A percentile compares a stretch with the other conserved stretches of the same genome.
Conservation (phyloP, 2,329 filamentous ascomycete species). For the Monilinia vaccinii-corymbosi region DNA sequence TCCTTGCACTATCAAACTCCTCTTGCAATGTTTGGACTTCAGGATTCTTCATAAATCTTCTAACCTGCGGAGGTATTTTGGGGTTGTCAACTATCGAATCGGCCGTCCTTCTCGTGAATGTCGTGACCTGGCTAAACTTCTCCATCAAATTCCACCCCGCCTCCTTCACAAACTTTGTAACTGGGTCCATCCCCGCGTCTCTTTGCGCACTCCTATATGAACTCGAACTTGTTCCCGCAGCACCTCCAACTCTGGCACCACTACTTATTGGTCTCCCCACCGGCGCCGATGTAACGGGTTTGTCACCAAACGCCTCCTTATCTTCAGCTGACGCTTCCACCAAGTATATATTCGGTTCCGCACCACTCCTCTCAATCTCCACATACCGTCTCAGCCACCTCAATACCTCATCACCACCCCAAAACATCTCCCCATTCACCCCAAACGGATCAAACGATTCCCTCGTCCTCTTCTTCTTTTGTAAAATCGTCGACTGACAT, state of each 20-base stretch:
- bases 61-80: conserved; percentile 79
- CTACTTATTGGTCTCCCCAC: conserved; percentile 30
- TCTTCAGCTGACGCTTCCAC: conserved; percentile 84
- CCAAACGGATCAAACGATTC: conserved; percentile 89
- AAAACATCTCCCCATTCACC: conserved; percentile 80
- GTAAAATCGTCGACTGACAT: conserved; percentile 88
- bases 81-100: conserved; percentile 89
- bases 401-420: conserved; percentile 93
- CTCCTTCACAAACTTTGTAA: conserved; percentile 90
- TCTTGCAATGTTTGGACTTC: conserved; percentile 94
- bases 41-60: conserved; percentile 75
- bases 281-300: conserved; percentile 36
- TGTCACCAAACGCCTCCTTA: conserved; percentile 58
- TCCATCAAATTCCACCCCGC: conserved; percentile 95
- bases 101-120: conserved; percentile 84
- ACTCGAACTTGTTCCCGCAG: conserved; percentile 32
- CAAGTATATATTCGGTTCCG: conserved; percentile 85
- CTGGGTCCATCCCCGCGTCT: conserved; percentile 80
- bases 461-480: conserved; percentile 76
- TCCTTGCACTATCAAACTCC: conserved; percentile 90
- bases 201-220: conserved; percentile 21
- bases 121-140: conserved; percentile 94
- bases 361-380: conserved; percentile 69
- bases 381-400: conserved; percentile 84
- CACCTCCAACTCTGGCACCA: conserved; percentile 29